Percentiles rank a stretch among this genome's conserved stretches.
Conservation (phyloP, 2,329 filamentous ascomycete genomes). For the Tolypocladium amazonense region DNA sequence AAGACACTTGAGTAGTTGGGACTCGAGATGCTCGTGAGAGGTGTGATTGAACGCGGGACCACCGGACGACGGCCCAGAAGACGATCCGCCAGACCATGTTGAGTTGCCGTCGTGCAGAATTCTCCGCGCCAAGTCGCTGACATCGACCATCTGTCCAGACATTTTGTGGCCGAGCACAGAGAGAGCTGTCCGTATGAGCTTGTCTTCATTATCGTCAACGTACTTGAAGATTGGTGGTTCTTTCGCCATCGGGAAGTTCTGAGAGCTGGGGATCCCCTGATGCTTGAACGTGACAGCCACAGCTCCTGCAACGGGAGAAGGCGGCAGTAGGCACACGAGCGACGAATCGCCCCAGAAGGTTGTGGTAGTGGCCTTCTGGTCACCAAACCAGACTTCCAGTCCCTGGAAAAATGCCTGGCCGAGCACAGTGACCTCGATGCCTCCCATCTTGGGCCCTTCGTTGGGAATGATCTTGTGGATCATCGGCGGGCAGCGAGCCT, state of each 20-base stretch:
- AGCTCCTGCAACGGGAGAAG: conserved; percentile 53
- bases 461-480: conserved; percentile 78
- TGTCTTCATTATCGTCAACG: conserved; percentile 58
- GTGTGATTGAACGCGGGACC: conserved; percentile 33
- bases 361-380: conserved; percentile 53
- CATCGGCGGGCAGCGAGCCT: conserved; percentile 38
- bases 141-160: conserved; percentile 51
- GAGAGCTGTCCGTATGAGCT: conserved; percentile 58
- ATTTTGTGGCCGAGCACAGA: conserved; percentile 54
- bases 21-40: conserved; percentile 46
- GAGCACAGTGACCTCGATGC: conserved; percentile 77
- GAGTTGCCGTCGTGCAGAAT: conserved; percentile 42
- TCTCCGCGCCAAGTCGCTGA: conserved; percentile 49
- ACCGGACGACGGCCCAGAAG: conserved; percentile 26
- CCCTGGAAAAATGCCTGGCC: conserved; percentile 69
- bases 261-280: conserved; percentile 29
- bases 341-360: conserved; percentile 73
- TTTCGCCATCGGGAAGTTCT: conserved; percentile 24
- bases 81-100: conserved; percentile 34
- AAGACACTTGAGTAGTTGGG: conserved; percentile 60
- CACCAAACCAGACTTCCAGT: conserved; percentile 77
- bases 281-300: conserved; percentile 62
- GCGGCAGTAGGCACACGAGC: conserved; percentile 69
- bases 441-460: conserved; percentile 72
- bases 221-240: conserved; percentile 57